A percentile compares a stretch with the other conserved stretches of the same genome.
Conservation (phyloP, 805 yeast species). For the Starmerella bombi region DNA sequence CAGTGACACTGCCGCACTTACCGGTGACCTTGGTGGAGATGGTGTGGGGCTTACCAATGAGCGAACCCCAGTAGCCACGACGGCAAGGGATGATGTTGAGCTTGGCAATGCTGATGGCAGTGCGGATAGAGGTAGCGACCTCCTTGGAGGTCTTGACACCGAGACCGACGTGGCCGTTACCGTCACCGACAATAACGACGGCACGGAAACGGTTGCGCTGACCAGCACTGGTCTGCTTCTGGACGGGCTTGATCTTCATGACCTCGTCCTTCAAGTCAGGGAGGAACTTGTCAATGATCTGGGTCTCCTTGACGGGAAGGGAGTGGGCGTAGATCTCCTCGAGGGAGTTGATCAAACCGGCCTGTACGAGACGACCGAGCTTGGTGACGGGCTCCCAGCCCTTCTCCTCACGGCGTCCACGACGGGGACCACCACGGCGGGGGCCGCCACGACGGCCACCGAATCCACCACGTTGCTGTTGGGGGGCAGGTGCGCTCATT, state of each 20-base stretch:
- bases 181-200: conserved; percentile 98
- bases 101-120: conserved; percentile 98
- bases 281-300: conserved; percentile 90
- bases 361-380: conserved; percentile 98
- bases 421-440: conserved; percentile 40
- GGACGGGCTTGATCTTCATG: conserved; percentile 99
- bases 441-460: conserved; percentile 30
- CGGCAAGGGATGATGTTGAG: conserved; percentile 97
- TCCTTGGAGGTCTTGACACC: conserved; percentile 99
- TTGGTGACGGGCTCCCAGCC: conserved; percentile 99
- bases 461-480: conserved; percentile 29
- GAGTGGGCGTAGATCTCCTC: conserved; percentile 99
- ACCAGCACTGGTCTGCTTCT: conserved; percentile 99
- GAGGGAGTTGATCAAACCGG: conserved; percentile 89
- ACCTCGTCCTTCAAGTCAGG: conserved; percentile 97
- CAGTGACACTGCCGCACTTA: conserved; percentile 99
- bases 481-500: conserved; percentile 17
- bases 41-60: conserved; percentile 99
- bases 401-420: conserved; percentile 91
- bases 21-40: conserved; percentile 96
- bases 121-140: conserved; percentile 99
- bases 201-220: conserved; percentile 99
- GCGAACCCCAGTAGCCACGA: conserved; percentile 99
- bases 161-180: conserved; percentile 99
- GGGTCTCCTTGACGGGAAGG: conserved; percentile 98